Evolutionary conservation across 768 basidiomycete species (phyloP).

Genomic region (Gelatoporia subvermispora): DNA sequence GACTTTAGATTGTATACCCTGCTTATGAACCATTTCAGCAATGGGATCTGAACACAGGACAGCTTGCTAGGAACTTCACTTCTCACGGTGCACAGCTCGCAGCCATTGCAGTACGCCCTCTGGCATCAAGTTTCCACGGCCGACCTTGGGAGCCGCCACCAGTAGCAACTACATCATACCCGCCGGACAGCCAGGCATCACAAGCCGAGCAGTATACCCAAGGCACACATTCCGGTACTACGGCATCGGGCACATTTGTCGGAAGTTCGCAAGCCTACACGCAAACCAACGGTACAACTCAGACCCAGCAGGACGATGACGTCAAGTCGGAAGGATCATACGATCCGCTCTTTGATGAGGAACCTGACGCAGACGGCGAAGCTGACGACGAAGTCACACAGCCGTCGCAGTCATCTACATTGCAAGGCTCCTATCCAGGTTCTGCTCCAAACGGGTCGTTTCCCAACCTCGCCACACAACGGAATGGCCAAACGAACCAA

Average conservation of each 20-base stretch:
- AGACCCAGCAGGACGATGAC: slow-evolving; percentile 42
- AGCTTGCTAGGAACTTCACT: slow-evolving; percentile 67
- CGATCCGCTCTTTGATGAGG: slow-evolving; percentile 89
- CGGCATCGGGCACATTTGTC: neutral
- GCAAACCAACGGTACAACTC: neutral
- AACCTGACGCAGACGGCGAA: slow-evolving; percentile 55
- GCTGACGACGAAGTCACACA: slow-evolving; percentile 10
- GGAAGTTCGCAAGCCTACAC: neutral
- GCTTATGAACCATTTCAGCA: too few species aligned
- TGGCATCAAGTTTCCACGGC: slow-evolving; percentile 29
- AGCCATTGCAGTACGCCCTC: slow-evolving; percentile 72
- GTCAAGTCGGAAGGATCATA: slow-evolving; percentile 75
- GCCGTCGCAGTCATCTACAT: neutral
- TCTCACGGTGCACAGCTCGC: slow-evolving; percentile 85
- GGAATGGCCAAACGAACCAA: neutral
- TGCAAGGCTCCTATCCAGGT: too few species aligned
- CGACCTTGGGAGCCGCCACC: slow-evolving; percentile 14
- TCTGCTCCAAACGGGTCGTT: neutral
- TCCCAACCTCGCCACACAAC: neutral
- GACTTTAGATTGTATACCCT: too few species aligned
- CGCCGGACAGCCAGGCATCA: slow-evolving; percentile 5
- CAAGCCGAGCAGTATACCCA: slow-evolving; percentile 1
- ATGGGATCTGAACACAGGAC: slow-evolving; percentile 96
- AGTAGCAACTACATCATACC: slow-evolving; percentile 1
- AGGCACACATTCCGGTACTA: too few species aligned